Base-by-base conservation (phyloP, 2,329 filamentous ascomycete species). In the Nigrospora oryzae region DNA sequence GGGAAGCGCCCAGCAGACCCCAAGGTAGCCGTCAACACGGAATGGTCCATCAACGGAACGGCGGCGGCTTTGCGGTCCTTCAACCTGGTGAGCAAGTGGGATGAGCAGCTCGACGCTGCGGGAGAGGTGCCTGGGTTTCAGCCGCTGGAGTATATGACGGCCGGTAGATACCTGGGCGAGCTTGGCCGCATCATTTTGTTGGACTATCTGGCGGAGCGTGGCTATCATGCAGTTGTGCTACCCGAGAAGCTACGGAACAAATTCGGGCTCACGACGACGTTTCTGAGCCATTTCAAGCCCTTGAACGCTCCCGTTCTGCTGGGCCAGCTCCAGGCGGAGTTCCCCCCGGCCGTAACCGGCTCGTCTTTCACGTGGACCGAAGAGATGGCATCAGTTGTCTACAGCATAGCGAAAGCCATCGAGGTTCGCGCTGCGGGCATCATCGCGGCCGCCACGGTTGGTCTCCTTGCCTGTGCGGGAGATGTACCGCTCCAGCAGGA, bases 101-200 rank as follows among this genome's bases (percentile, higher is more conserved):
- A 93, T 55, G 64, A 69, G 11, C 65, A 73, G 47, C 71, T 93
- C 6, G 85, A 89, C 53, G 63, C 64, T 5, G 75, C 80, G 38
- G 83, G 82, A 53, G 82, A 87, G 53, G 70, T 69, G 7, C 84
- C 86, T 0, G 86, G 86, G 0, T 89, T 91, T 54, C 86, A 91
- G 52, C 86, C 86, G 0, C 76, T 91, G 16, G 87, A 93, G 59
- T 91, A 90, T 63, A 88, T 91, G 83, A 89, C 85, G 1, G 79
- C 85, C 3, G 86, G 86, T 3, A 73, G 86, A 36, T 90, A 90
- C 58, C 72, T 90, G 4, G 86, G 86, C 42, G 86, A 90, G 62
- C 75, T 90, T 11, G 82, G 84, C 19, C 79, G 86, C 23, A 69
- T 89, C 45, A 79, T 86, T 49, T 71, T 89, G 44, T 63, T 82